Base-by-base conservation (phyloP, 176 grass and related monocot species). In the Themeda triandra region DNA sequence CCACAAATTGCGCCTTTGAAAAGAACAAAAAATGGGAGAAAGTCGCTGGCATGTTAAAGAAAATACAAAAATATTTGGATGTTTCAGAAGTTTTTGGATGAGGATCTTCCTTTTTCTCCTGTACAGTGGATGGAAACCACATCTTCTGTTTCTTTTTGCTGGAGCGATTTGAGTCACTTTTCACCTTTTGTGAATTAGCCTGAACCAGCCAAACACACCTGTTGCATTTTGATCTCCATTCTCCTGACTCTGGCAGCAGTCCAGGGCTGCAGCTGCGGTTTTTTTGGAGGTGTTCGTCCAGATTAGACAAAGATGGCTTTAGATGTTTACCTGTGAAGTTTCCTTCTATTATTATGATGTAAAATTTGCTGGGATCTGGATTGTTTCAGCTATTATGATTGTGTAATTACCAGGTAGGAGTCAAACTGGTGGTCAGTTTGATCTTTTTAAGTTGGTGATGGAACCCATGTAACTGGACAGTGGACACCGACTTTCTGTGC, bases 101-200 rank as follows among this genome's bases (percentile, higher is more conserved):
- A 25, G 58, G 56, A 81, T 82, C 73, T 70, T 85, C 72, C 82
- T 79, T 88, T 86, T 51, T 51, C 17, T 76, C 76, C 67, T 93
- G 88, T 91, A 93, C 88, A 91, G 86, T 74, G 68, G 86, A 85
- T 74, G 91, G 80, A 89, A 71, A 68, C 39, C 12, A 66, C 32
- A 74, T 86, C 80, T 86, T 82, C 21, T 13, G 75, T 73, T 87
- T 48, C 31, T 35, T 80, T 51, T 85, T 41, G 71, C 63, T n/a
- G 40, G 75, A 88, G 75, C 0, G 76, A 58, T 79, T 74, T 58
- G 67, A 82, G 78, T 83, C 68, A 17, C 78, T 67, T 32, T 48
- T 37, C 85, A 91, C 19, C 76, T 84, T 80, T 80, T 79, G 80
- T 91, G 89, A 58, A 91, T 76, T 80, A 91, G 79, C 30, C 66